These are phyloP conservation scores for Sphaceloma murrayae DNA, from an alignment of 2,329 filamentous ascomycete genomes.

Conservation along the genomic window DNA sequence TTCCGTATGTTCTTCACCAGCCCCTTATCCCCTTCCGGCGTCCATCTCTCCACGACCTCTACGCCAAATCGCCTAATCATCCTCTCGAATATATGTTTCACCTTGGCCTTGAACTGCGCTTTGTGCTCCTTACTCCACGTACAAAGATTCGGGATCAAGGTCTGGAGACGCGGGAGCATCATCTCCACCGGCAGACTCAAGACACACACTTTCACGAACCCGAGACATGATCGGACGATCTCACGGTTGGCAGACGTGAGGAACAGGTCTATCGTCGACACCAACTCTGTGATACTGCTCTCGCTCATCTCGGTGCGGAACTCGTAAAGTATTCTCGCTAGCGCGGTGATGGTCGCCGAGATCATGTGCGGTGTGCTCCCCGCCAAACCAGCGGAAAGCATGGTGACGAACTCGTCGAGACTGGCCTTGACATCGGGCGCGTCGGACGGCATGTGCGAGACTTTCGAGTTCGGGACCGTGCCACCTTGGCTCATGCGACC, in stretches of 20 bases:
- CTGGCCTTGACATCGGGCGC: conserved; percentile 68
- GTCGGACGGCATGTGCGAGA: conserved; percentile 72
- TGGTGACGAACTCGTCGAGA: conserved; percentile 93
- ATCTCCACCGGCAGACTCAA: conserved; percentile 73
- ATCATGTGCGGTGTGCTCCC: conserved; percentile 95
- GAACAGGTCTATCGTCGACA: conserved; percentile 93
- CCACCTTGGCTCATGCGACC: conserved; percentile 68
- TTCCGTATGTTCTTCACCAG: conserved; percentile 91
- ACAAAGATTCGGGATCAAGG: conserved; percentile 80
- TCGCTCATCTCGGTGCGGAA: conserved; percentile 63
- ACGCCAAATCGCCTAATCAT: conserved; percentile 87
- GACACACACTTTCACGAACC: conserved; percentile 93
- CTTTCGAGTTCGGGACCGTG: conserved; percentile 73
- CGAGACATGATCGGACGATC: conserved; percentile 87
- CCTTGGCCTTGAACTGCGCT: conserved; percentile 90
- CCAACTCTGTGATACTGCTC: conserved; percentile 68
- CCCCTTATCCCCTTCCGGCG: conserved; percentile 79
- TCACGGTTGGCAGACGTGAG: conserved; percentile 93
- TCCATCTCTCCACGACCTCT: conserved; percentile 66
- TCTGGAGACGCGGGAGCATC: conserved; percentile 65
- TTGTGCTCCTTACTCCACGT: conserved; percentile 98
- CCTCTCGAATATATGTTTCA: conserved; percentile 94
- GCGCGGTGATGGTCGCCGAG: conserved; percentile 87
- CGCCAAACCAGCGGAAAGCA: conserved; percentile 92
- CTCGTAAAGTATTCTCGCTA: conserved; percentile 87